Percentiles rank a stretch among this genome's conserved stretches.
Evolutionary conservation across 768 basidiomycete species (phyloP).

Genomic region (Mycena belliarum): DNA sequence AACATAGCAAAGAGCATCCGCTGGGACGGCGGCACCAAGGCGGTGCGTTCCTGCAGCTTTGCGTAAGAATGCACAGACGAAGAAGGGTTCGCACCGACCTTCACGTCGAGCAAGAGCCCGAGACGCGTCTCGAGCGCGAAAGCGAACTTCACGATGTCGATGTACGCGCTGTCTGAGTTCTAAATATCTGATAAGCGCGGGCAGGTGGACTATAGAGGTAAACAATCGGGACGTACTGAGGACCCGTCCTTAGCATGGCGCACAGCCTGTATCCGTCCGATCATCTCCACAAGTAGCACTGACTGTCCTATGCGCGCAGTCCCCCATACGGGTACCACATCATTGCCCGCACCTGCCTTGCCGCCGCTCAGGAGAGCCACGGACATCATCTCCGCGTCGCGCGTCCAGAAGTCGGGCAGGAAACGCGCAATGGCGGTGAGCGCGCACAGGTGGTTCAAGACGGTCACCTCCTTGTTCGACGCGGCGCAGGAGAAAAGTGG

Average conservation of each 20-base stretch:
- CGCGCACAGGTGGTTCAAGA: constrained; percentile 59
- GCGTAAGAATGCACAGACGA: neutral
- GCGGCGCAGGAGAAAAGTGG: constrained; percentile 71
- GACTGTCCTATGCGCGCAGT: constrained; percentile 62
- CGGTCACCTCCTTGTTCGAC: constrained; percentile 58
- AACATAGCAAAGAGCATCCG: constrained; percentile 60
- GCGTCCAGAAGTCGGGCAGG: constrained; percentile 64
- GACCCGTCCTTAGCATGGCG: constrained; percentile 43
- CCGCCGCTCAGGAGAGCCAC: constrained; percentile 65
- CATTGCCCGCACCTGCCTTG: constrained; percentile 19
- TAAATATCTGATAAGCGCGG: constrained; percentile 17
- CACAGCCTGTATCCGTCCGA: constrained; percentile 47
- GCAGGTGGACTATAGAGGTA: neutral
- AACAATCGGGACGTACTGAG: constrained; percentile 30
- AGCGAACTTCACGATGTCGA: constrained; percentile 48
- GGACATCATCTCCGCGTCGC: constrained; percentile 73
- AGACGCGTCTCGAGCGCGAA: constrained; percentile 57
- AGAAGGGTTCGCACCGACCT: constrained; percentile 41
- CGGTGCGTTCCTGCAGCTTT: constrained; percentile 52
- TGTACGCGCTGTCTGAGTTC: constrained; percentile 31
- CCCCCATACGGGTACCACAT: constrained; percentile 37
- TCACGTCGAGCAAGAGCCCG: constrained; percentile 55
- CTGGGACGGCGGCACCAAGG: constrained; percentile 54
- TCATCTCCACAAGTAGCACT: constrained; percentile 62
- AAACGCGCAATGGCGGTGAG: constrained; percentile 53